Evolutionary conservation across 768 basidiomycete genomes (phyloP).

Genomic region (Russula sp.): DNA sequence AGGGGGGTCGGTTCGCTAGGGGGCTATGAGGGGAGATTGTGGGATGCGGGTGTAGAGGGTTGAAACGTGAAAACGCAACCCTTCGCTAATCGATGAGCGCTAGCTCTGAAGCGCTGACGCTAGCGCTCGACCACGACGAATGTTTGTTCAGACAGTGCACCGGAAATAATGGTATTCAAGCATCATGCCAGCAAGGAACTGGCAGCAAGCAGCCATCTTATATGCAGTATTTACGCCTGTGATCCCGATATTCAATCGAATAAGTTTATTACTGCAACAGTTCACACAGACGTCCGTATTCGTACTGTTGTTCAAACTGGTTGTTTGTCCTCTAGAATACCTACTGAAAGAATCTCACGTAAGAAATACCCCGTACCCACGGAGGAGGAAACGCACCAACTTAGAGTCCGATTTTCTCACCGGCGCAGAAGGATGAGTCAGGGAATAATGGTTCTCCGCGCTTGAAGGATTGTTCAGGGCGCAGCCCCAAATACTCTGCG

Average conservation of each 20-base stretch:
- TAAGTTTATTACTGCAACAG: neutral
- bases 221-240: no score
- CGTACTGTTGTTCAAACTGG: neutral
- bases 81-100: no score
- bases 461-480: constrained; percentile 40
- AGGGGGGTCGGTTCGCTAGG: neutral
- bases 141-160: no score
- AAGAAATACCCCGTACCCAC: neutral
- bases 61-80: no score
- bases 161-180: no score
- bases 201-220: no score
- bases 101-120: no score
- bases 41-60: no score
- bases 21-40: no score
- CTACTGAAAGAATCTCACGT: constrained; percentile 10
- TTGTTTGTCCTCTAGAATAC: neutral
- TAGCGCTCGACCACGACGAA: no score
- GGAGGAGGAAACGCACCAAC: constrained; percentile 3
- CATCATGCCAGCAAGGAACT: no score
- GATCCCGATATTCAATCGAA: no score
- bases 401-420: constrained; percentile 24
- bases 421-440: neutral
- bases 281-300: constrained; percentile 1
- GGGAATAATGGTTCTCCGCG: constrained; percentile 13
- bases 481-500: constrained; percentile 81